These are phyloP conservation scores for Boletus sp. DNA, from an alignment of 1,284 basidiomycete genomes.

Conservation along the genomic window DNA sequence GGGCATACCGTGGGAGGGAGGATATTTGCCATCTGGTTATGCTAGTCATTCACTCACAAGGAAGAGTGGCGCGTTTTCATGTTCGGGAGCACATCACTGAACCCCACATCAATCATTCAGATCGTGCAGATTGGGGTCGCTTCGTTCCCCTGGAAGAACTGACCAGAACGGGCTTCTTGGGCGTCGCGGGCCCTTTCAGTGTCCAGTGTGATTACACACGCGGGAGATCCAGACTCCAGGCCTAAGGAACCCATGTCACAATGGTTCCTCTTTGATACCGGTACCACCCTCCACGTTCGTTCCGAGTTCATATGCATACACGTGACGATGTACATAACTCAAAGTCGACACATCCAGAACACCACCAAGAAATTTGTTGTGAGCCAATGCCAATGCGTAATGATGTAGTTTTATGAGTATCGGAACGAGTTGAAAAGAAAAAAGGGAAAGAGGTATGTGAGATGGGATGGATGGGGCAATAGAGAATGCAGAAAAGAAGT, in stretches of 20 bases:
- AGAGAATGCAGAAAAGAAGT: neutral
- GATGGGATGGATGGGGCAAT: neutral
- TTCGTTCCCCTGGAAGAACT: neutral
- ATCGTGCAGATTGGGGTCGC: neutral
- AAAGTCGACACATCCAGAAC: neutral
- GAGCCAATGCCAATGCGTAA: conserved; percentile 6
- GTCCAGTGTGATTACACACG: neutral
- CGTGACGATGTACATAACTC: neutral
- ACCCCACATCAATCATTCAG: neutral
- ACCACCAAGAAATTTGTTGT: conserved; percentile 7
- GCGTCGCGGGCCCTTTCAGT: neutral
- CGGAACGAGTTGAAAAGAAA: neutral
- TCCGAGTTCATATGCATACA: neutral
- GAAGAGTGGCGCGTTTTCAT: too few species aligned
- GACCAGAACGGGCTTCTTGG: neutral
- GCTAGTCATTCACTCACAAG: neutral
- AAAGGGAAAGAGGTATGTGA: neutral
- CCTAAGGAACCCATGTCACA: neutral
- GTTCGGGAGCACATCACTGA: neutral
- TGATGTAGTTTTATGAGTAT: neutral
- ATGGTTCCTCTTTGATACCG: neutral
- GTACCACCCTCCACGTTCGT: neutral
- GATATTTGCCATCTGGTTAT: neutral
- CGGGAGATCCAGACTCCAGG: neutral
- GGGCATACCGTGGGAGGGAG: neutral